Conservation (phyloP, 2,329 filamentous ascomycete genomes). For the Ascochyta viciae-villosae region DNA sequence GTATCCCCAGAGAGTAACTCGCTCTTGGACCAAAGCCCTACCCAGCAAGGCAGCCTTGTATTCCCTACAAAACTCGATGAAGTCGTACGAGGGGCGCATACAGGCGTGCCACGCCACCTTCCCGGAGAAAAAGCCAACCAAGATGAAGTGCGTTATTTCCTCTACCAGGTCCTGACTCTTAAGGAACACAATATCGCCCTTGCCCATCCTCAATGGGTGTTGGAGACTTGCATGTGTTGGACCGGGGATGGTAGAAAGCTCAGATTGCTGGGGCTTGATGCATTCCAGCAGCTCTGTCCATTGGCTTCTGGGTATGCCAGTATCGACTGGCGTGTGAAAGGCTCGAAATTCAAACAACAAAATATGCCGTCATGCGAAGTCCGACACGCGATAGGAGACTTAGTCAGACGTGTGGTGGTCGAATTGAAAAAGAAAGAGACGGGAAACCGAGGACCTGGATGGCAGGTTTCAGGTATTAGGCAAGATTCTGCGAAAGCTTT, state of each 20-base stretch:
- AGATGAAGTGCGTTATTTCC: conserved; percentile 29
- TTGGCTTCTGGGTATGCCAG: conserved; percentile 12
- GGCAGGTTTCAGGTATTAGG: background rate
- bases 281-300: conserved; percentile 22
- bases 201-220: conserved; percentile 33
- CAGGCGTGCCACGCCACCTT: conserved; percentile 4
- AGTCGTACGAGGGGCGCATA: background rate
- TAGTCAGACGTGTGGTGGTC: background rate
- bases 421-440: background rate
- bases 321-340: conserved; percentile 2
- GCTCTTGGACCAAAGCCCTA: background rate
- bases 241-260: conserved; percentile 22
- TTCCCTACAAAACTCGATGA: conserved; percentile 2
- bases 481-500: background rate
- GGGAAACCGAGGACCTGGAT: conserved; percentile 4
- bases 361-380: background rate
- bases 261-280: conserved; percentile 10
- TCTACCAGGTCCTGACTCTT: conserved; percentile 29
- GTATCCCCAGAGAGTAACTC: background rate
- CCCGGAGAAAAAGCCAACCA: conserved; percentile 9
- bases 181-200: conserved; percentile 17
- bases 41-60: background rate
- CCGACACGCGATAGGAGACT: conserved; percentile 1
- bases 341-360: background rate
- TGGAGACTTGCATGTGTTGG: conserved; percentile 33